Base-by-base conservation (phyloP, 1,284 basidiomycete genomes). In the Ceratobasidium sp. region DNA sequence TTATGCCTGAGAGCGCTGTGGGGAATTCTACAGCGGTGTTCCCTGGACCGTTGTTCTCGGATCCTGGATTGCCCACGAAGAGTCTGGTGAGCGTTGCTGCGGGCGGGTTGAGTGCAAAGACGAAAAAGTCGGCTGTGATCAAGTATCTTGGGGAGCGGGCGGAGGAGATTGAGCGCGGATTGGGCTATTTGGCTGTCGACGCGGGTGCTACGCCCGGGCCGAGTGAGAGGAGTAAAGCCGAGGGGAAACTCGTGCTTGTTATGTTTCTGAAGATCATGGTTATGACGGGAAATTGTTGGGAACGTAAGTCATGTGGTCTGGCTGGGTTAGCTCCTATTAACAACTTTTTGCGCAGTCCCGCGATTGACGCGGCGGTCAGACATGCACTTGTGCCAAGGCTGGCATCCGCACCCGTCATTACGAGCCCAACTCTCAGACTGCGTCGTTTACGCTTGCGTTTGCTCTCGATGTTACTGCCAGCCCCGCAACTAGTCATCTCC, bases 1-100 rank as follows among this genome's bases (percentile, higher is more conserved):
- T 95, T 14, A 88, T 95, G 27, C 92, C 94, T 0, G 88, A 91
- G 77, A 90, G 90, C 57, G 89, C 89, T 1, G 84, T 93, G 33
- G 90, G 92, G 59, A 82, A 85, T 5, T 89, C 91, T 14, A 84
- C 88, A 3, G 86, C 88, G 1, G 84, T 87, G 0, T 98, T 92
- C 85, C 96, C 96, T 64, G 96, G 96, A 0, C 96, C 96, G 1
- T 84, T 98, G 78, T 91, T 95, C 80, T 89, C 90, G 59, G 96
- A 97, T 83, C 89, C 92, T 57, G 90, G 91, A 14, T 86, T 90
- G 4, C 88, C 90, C 0, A 86, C 85, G 54, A 88, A 92, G 1
- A 89, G 91, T 78, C 86, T 95, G 20, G 92, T 94, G n/a, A 89
- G 91, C 70, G 86, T 92, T 3, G 89, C 89, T 33, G 84, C 87